Percentiles rank a stretch among this genome's conserved stretches.
Evolutionary conservation across 306 rosid genomes (phyloP).

Genomic region (Morella rubra): DNA sequence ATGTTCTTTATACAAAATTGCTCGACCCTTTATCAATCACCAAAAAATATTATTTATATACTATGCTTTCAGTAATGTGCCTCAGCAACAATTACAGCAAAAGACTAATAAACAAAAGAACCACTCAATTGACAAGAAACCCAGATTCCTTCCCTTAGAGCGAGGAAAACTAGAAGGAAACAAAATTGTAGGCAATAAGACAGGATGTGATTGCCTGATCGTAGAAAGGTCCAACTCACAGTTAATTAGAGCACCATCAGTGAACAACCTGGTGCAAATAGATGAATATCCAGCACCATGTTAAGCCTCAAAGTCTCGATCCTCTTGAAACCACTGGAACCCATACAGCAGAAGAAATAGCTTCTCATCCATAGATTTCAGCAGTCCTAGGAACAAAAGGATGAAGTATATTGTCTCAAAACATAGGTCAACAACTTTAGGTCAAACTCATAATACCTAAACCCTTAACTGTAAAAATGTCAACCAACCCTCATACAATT

Average conservation of each 20-base stretch:
- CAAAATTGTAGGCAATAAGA: slow-evolving; percentile 20
- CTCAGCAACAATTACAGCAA: slow-evolving; percentile 11
- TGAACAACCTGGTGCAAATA: not conserved
- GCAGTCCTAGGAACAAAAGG: not conserved
- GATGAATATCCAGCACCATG: not conserved
- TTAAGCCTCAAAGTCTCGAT: slow-evolving; percentile 1
- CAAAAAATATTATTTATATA: not conserved
- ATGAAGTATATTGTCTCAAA: not conserved
- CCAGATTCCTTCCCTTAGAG: not conserved
- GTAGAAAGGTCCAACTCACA: not conserved
- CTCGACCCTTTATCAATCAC: slow-evolving; percentile 19
- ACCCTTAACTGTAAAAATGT: not conserved
- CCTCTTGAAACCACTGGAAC: not conserved
- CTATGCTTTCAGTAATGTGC: slow-evolving; percentile 10
- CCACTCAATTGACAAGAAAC: not conserved
- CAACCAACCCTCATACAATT: not conserved
- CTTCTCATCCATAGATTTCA: slow-evolving; percentile 1
- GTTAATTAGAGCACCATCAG: not conserved
- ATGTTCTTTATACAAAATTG: slow-evolving; percentile 11
- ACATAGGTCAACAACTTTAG: not conserved
- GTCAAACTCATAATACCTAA: not conserved
- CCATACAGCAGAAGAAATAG: not conserved
- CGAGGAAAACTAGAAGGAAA: slow-evolving; percentile 8
- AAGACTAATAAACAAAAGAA: not conserved
- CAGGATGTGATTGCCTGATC: not conserved